Evolutionary conservation across 768 basidiomycete species (phyloP).

Genomic region (Trametopsis cervina): DNA sequence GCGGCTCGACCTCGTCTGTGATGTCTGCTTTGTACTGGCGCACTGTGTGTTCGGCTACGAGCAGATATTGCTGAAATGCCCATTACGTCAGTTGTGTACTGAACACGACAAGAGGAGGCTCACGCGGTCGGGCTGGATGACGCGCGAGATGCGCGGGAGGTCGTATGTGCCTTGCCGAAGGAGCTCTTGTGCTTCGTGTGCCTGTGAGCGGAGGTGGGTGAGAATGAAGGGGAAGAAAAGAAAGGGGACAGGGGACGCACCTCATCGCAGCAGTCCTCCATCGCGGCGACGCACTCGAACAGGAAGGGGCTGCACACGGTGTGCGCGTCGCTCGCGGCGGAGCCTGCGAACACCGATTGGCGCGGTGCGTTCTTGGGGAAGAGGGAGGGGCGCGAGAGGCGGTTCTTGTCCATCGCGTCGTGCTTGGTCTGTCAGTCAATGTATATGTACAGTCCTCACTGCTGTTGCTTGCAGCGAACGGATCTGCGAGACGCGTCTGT

Average conservation of each 20-base stretch:
- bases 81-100: constrained; percentile 1
- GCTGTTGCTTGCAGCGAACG: too few relatives aligned
- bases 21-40: constrained; percentile 68
- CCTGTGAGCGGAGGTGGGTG: too few relatives aligned
- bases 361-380: constrained; percentile 34
- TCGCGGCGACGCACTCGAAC: constrained; percentile 66
- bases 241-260: too few relatives aligned
- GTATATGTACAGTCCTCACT: too few relatives aligned
- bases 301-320: constrained; percentile 66
- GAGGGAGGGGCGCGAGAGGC: constrained; percentile 44
- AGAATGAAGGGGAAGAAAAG: too few relatives aligned
- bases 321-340: constrained; percentile 54
- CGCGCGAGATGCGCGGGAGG: constrained; percentile 60
- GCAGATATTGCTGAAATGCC: constrained; percentile 54
- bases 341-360: constrained; percentile 68
- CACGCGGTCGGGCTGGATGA: constrained; percentile 64
- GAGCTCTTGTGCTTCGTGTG: constrained; percentile 60
- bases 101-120: constrained; percentile 11
- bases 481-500: constrained; percentile 3
- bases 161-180: constrained; percentile 67
- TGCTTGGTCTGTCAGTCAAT: too few relatives aligned
- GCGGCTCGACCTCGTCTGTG: constrained; percentile 75
- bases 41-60: constrained; percentile 69
- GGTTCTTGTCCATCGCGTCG: constrained; percentile 8
- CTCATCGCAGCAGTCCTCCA: constrained; percentile 82